Evolutionary conservation across 805 yeast species (phyloP), one percentile per base, ranked within the genome.

Genomic region (Wickerhamomyces sydowiorum): DNA sequence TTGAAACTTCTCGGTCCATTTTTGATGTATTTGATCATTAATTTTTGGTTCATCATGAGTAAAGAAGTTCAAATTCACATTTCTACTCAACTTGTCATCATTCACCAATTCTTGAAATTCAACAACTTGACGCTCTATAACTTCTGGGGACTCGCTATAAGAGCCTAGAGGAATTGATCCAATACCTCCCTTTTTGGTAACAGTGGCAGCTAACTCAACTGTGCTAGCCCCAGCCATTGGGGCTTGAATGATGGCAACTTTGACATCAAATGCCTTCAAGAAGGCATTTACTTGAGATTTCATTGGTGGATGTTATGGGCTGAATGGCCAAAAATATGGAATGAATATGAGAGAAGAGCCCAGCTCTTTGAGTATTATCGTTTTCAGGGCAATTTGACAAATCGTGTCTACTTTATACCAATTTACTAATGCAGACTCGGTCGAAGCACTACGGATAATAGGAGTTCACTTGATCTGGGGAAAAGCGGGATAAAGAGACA

Each of bases 221-320:
- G 76, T 73, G 13, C 73, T 62, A 3, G 75, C 66, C 1, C 82
- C 81, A 1, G 82, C 81, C 82, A 78, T 77, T 18, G 83, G 82
- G 1, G 82, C 68, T 51, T 75, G 81, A 28, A 78, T 58, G 4
- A 78, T 59, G 4, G 78, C 80, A 41, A 53, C 54, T 35, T 51
- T 60, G n/a, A 68, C 43, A 4, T 64, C 67, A 19, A 69, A 48
- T 5, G 43, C 41, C 7, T 33, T 33, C 7, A 53, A 35, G 38
- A 56, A 52, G 6, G 38, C 24, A 4, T 29, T 24, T 2, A 42
- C 20, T 30, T 52, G 57, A 14, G 53, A 30, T 14, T 43, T 44
- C 57, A 54, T 53, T 19, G 17, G n/a, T 7, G 5, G 30, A 12
- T 12, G 8, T 27, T 27, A 6, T 12, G 30, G 10, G 8, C 36